Base-by-base conservation (phyloP, 306 rosid species). In the Glycine soja region DNA sequence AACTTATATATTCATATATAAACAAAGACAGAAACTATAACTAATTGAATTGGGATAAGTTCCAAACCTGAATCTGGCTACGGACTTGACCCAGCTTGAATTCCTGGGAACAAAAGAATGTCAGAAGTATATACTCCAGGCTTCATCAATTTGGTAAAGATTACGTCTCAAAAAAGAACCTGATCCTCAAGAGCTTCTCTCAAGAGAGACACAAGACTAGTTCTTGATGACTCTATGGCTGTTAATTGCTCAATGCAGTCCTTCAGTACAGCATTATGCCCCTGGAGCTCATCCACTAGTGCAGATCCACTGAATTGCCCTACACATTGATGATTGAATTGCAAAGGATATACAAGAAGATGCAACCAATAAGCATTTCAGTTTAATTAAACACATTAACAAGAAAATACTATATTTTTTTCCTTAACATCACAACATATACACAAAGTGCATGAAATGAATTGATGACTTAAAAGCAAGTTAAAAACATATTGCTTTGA, bases 141-240 rank as follows among this genome's bases (percentile, higher is more conserved):
- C 63, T 5, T 70, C 62, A 59, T 52, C 52, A 43, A 36, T 51
- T 78, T 62, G 12, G 32, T 18, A 79, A 36, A 53, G 13, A 38
- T 46, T 77, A 64, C 42, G 53, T 63, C 76, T 15, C 45, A 15
- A 78, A 80, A 81, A 32, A 53, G 43, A 81, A 96, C 99, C 99
- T 96, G 98, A 88, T 96, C 97, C 77, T 84, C 90, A 68, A 96
- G 95, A 84, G 97, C 97, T 83, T 91, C 97, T 69, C 91, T 89
- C 86, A 96, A 78, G 76, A 90, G 94, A 84, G 94, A 89, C 84
- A 93, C 97, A 50, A 96, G 98, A 77, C 79, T 88, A 46, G 90
- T 88, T 88, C 98, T 93, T 7, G 97, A 87, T 47, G 97, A 88
- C 83, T 93, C 98, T 48, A 90, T 81, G 63, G 90, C 84, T 6